Evolutionary conservation across 345 rosid genomes (phyloP).

Genomic region (Eutrema japonicum): DNA sequence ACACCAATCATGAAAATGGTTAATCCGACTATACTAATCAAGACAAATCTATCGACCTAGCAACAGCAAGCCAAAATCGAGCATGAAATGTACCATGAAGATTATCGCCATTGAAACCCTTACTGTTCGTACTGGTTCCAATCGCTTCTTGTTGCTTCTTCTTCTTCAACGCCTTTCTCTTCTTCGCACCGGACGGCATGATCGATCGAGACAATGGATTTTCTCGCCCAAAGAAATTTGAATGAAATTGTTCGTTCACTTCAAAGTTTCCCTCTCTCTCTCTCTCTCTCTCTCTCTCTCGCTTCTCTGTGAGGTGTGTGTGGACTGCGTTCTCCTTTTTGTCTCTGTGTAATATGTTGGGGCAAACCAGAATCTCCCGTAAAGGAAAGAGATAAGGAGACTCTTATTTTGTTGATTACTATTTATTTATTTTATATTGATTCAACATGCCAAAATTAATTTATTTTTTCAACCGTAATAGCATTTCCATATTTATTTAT

Average conservation of each 20-base stretch:
- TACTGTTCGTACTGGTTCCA: neutral
- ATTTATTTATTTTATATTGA: neutral
- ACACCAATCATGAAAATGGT: slow-evolving; percentile 1
- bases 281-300: slow-evolving; percentile 4
- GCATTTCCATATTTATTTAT: no score
- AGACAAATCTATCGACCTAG: slow-evolving; percentile 11
- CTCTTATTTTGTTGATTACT: neutral
- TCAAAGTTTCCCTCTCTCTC: slow-evolving; percentile 18
- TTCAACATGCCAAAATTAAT: neutral
- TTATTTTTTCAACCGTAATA: no score
- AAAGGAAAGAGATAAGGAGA: slow-evolving; percentile 42
- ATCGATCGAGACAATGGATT: slow-evolving; percentile 32
- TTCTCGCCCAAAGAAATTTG: neutral
- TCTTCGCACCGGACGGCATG: slow-evolving; percentile 94
- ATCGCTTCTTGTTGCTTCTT: slow-evolving; percentile 60
- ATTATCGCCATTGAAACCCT: slow-evolving; percentile 32
- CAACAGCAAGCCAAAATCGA: neutral
- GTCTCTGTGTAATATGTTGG: slow-evolving; percentile 34
- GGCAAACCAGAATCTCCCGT: slow-evolving; percentile 32
- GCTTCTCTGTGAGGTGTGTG: slow-evolving; percentile 31
- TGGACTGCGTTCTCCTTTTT: slow-evolving; percentile 44
- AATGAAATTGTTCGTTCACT: slow-evolving; percentile 13
- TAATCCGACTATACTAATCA: neutral
- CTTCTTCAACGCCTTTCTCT: slow-evolving; percentile 89
- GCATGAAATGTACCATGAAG: slow-evolving; percentile 28